phyloP scores from a whole-genome alignment of 371 early-diverging fungal species.

The Circinella umbellata region DNA sequence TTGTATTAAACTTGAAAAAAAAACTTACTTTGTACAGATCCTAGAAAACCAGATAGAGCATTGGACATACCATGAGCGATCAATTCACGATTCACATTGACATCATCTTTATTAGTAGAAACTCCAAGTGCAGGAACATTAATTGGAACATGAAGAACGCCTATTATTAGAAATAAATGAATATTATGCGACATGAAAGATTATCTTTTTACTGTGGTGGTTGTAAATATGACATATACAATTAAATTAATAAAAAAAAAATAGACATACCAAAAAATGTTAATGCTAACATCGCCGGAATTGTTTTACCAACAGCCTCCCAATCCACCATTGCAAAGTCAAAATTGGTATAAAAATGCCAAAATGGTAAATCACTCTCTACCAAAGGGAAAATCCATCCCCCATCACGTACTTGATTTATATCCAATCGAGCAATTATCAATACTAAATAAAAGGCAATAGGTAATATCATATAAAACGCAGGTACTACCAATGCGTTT shows the following conservation, averaged over 20 bases:
- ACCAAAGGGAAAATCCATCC: conserved; percentile 92
- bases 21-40: conserved; percentile 79
- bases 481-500: conserved; percentile 83
- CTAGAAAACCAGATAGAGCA: conserved; percentile 76
- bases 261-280: conserved; percentile 83
- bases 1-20: not conserved
- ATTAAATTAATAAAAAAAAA: too few relatives aligned
- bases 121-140: conserved; percentile 94
- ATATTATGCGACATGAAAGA: too few relatives aligned
- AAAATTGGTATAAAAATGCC: conserved; percentile 86
- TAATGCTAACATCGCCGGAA: conserved; percentile 92
- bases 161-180: conserved; percentile 13
- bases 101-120: conserved; percentile 81
- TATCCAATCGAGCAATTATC: conserved; percentile 60
- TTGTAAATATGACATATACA: too few relatives aligned
- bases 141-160: conserved; percentile 93
- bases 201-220: too few relatives aligned
- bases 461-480: conserved; percentile 86
- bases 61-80: conserved; percentile 94
- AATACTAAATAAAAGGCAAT: conserved; percentile 75
- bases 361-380: conserved; percentile 76
- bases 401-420: conserved; percentile 68
- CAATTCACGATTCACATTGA: conserved; percentile 94
- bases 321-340: conserved; percentile 76
- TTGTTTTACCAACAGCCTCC: conserved; percentile 72